Conservation (phyloP, 768 basidiomycete species). For the Suillus placidus region DNA sequence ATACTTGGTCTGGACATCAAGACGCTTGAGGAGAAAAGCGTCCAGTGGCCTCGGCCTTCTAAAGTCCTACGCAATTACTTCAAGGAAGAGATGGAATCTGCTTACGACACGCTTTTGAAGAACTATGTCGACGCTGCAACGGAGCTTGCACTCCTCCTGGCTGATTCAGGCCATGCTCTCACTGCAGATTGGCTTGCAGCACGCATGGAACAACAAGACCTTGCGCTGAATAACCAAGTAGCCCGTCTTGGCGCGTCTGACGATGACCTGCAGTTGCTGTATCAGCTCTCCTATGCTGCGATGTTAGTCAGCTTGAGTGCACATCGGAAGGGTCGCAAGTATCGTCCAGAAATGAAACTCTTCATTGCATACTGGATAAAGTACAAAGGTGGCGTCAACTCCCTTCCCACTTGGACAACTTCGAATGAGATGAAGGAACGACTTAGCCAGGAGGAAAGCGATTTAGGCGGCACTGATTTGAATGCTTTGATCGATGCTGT, state of each 20-base stretch:
- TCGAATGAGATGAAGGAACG: neutral
- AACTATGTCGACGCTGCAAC: neutral
- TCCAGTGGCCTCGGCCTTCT: conserved; percentile 3
- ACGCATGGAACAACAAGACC: conserved; percentile 3
- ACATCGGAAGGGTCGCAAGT: conserved; percentile 3
- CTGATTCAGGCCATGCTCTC: neutral
- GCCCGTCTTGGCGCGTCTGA: conserved; percentile 5
- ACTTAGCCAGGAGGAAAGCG: neutral
- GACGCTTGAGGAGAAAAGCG: neutral
- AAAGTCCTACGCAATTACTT: conserved; percentile 3
- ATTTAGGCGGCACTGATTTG: neutral
- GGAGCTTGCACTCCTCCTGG: neutral
- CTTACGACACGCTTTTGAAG: neutral
- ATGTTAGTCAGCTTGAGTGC: conserved; percentile 9
- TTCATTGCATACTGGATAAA: conserved; percentile 4
- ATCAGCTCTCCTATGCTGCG: conserved; percentile 4
- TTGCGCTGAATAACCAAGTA: conserved; percentile 2
- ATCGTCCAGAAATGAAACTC: neutral
- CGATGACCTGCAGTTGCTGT: neutral
- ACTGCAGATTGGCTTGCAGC: conserved; percentile 1
- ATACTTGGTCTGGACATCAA: neutral
- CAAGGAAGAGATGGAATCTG: neutral
- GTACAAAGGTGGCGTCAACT: neutral
- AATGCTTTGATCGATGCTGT: neutral
- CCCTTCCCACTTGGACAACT: too few relatives aligned